phyloP scores from a whole-genome alignment of 768 basidiomycete species.

The Mycena kentingensis region DNA sequence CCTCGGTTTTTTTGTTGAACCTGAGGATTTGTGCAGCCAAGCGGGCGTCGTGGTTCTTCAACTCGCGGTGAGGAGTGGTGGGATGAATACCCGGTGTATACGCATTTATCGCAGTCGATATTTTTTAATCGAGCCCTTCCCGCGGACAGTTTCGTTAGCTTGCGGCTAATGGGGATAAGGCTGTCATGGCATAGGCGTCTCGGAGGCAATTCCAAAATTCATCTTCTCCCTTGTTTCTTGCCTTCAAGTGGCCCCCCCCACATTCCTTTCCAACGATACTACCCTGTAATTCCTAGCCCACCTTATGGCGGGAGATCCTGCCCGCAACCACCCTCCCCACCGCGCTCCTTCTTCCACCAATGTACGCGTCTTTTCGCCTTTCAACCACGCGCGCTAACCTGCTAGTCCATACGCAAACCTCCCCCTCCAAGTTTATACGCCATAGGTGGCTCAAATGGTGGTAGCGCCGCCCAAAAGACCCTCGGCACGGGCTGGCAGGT shows the following conservation, averaged over 20 bases:
- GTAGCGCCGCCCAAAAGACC: conserved; percentile 47
- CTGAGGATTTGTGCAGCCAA: conserved; percentile 57
- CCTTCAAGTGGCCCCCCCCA: conserved; percentile 25
- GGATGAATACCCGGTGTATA: conserved; percentile 31
- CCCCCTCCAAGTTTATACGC: conserved; percentile 51
- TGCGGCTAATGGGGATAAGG: not conserved
- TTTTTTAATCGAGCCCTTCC: not conserved
- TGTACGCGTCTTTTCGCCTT: conserved; percentile 20
- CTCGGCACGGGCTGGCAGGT: conserved; percentile 73
- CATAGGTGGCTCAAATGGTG: conserved; percentile 51
- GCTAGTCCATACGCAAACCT: conserved; percentile 50
- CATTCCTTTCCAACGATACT: conserved; percentile 23
- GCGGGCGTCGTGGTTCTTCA: conserved; percentile 94
- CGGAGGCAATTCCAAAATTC: conserved; percentile 4
- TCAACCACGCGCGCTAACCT: conserved; percentile 69
- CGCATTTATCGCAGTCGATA: conserved; percentile 17
- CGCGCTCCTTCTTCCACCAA: conserved; percentile 19
- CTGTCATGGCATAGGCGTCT: not conserved
- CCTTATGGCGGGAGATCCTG: conserved; percentile 47
- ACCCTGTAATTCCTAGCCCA: conserved; percentile 33
- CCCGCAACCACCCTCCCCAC: conserved; percentile 74
- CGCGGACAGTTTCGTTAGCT: conserved; percentile 3
- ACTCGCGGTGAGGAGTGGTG: conserved; percentile 57
- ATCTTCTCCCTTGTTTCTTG: conserved; percentile 22
- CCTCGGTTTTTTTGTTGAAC: conserved; percentile 21